Percentiles rank a stretch among this genome's conserved stretches.
Conservation (phyloP, 345 rosid species). For the Gynandropsis gynandra region DNA sequence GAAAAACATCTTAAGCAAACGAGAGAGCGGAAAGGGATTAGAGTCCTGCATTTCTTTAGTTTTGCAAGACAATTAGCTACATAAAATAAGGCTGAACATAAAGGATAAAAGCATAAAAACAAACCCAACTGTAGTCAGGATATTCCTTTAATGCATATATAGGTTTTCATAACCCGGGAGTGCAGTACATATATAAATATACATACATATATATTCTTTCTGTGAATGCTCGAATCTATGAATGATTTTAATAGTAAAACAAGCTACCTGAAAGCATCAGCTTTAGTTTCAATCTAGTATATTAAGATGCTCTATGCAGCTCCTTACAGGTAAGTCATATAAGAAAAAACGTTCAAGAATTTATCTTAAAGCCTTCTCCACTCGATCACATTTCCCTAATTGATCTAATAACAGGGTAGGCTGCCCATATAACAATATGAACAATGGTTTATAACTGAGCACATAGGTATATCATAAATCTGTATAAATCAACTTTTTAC, state of each 20-base stretch:
- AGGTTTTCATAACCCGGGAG: too few species aligned
- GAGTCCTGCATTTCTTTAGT: slow-evolving; percentile 13
- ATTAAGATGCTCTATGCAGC: neutral
- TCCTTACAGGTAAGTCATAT: slow-evolving; percentile 17
- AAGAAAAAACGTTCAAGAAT: slow-evolving; percentile 9
- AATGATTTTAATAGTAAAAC: neutral
- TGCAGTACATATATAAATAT: too few species aligned
- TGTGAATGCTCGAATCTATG: too few species aligned
- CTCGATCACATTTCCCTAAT: too few species aligned
- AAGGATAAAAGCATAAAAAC: too few species aligned
- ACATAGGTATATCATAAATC: neutral
- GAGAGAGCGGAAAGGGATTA: neutral
- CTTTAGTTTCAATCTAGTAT: slow-evolving; percentile 4
- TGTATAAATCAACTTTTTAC: neutral
- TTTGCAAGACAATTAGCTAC: slow-evolving; percentile 4
- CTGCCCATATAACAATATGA: too few species aligned
- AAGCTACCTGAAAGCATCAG: slow-evolving; percentile 9
- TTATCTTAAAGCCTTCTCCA: slow-evolving; percentile 7
- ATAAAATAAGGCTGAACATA: neutral
- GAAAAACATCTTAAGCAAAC: slow-evolving; percentile 9
- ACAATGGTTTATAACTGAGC: too few species aligned
- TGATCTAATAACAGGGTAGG: too few species aligned
- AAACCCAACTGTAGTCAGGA: too few species aligned
- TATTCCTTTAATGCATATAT: too few species aligned
- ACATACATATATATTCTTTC: too few species aligned